Evolutionary conservation across 176 grass and related monocot genomes (phyloP), one percentile per base, ranked within the genome.

Genomic region (Leersia perrieri): DNA sequence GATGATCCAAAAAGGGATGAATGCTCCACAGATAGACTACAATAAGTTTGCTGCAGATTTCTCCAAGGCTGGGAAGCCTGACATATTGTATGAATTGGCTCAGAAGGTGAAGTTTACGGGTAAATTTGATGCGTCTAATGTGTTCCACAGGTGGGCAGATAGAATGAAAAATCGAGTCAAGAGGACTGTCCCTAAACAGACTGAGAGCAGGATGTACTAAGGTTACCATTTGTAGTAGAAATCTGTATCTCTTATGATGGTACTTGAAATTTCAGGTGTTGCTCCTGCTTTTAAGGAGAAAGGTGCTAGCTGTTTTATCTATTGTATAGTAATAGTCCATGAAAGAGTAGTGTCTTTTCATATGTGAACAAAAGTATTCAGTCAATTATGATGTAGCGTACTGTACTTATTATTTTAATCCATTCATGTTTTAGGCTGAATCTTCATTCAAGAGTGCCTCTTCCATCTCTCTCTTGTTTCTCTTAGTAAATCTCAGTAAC

Each of bases 1-100:
- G 72, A 98, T 98, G 95, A 87, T 93, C 45, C 77, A 85, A 63
- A 95, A 98, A 83, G 95, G 90, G 72, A 98, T 98, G 95, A 80
- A 88, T 63, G 79, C 90, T 80, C 92, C 92, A 33, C 81, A 86
- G 80, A 86, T 98, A 71, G 92, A 98, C 68, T 98, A 93, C 66
- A 98, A 93, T 78, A 98, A 95, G 63, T 95, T 98, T 41, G 67
- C 85, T 44, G 86, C 88, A 67, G 95, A 98, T 86, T 98, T 93
- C 85, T 93, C 88, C 39, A 92, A 74, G 79, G 84, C 76, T 33
- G 90, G 92, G 77, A 92, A 95, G 73, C 95, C 88, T 62, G 86
- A 95, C 76, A 88, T 91, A 78, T 70, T 98, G 68, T 85, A 89
- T 87, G 95, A 98, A 36, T 78, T 98, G 78, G 90, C 84, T 57